Percentiles rank a stretch among this genome's conserved stretches.
Evolutionary conservation across 2,329 filamentous ascomycete species (phyloP).

Genomic region (Alternaria sp.): DNA sequence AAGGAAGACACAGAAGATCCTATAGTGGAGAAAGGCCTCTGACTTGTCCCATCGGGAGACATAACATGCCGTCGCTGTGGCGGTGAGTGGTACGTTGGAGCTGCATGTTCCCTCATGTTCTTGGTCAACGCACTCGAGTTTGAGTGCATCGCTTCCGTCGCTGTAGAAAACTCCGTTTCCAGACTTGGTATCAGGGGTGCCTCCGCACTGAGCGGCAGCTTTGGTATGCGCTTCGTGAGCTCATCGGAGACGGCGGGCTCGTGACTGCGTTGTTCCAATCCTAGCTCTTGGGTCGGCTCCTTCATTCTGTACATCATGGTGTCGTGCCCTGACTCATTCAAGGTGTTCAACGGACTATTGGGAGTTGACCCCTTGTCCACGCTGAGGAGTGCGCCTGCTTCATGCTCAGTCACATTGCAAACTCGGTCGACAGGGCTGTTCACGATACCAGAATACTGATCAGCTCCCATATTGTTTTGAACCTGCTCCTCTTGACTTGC

Average conservation of each 20-base stretch:
- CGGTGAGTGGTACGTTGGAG: background rate
- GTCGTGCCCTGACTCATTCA: background rate
- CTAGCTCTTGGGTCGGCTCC: background rate
- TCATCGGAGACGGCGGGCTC: background rate
- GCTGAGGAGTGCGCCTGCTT: background rate
- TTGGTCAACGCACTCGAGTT: background rate
- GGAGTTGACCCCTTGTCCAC: background rate
- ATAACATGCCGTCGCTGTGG: background rate
- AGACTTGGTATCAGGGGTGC: background rate
- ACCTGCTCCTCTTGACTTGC: background rate
- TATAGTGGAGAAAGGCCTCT: background rate
- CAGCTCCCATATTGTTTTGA: background rate
- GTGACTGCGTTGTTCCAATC: background rate
- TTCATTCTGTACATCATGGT: background rate
- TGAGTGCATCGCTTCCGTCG: background rate
- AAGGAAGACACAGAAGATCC: background rate
- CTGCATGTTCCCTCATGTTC: background rate
- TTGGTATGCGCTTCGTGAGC: background rate
- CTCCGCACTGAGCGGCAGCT: background rate
- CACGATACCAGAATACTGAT: background rate
- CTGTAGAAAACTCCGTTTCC: background rate
- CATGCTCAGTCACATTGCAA: background rate
- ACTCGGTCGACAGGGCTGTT: background rate
- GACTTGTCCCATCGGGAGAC: background rate
- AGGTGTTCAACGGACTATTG: background rate